phyloP scores from a whole-genome alignment of 2,329 filamentous ascomycete genomes.

The Zalaria obscura region DNA sequence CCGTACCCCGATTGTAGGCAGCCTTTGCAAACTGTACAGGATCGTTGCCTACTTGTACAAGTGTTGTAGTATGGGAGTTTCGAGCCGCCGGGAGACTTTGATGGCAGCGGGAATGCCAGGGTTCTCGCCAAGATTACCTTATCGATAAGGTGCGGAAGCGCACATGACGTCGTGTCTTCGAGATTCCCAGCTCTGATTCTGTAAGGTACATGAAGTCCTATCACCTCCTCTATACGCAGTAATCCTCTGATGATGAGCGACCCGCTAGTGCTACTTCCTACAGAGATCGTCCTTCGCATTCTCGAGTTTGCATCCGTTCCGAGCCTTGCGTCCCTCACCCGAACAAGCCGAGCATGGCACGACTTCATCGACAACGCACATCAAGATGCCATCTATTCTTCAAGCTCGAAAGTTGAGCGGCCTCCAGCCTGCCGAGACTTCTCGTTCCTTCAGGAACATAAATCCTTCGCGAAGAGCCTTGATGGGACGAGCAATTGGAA shows the following conservation, averaged over 20 bases:
- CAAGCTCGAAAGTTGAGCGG: slow-evolving; percentile 16
- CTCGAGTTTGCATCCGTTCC: slow-evolving; percentile 23
- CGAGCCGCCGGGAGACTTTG: too few species aligned
- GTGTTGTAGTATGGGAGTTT: too few species aligned
- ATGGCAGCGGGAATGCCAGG: too few species aligned
- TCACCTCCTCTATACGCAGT: too few species aligned
- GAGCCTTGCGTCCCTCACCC: slow-evolving; percentile 21
- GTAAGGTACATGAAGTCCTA: too few species aligned
- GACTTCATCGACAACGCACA: slow-evolving; percentile 28
- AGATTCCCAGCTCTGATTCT: too few species aligned
- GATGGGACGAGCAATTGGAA: slow-evolving; percentile 26
- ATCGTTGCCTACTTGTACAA: too few species aligned
- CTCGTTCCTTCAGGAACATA: slow-evolving; percentile 12
- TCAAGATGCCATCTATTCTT: slow-evolving; percentile 27
- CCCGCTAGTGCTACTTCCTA: slow-evolving; percentile 17
- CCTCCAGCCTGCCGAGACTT: slow-evolving; percentile 17
- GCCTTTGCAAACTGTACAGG: too few species aligned
- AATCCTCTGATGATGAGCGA: slow-evolving; percentile 3
- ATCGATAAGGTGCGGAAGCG: too few species aligned
- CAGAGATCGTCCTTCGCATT: slow-evolving; percentile 27
- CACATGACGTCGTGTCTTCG: too few species aligned
- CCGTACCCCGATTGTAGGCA: too few species aligned
- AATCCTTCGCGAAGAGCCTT: slow-evolving; percentile 20
- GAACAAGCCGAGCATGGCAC: slow-evolving; percentile 23
- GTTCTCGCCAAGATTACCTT: too few species aligned